These are phyloP conservation scores for Rhizopus stolonifer DNA, from an alignment of 371 early-diverging fungal species.

Conservation along the genomic window DNA sequence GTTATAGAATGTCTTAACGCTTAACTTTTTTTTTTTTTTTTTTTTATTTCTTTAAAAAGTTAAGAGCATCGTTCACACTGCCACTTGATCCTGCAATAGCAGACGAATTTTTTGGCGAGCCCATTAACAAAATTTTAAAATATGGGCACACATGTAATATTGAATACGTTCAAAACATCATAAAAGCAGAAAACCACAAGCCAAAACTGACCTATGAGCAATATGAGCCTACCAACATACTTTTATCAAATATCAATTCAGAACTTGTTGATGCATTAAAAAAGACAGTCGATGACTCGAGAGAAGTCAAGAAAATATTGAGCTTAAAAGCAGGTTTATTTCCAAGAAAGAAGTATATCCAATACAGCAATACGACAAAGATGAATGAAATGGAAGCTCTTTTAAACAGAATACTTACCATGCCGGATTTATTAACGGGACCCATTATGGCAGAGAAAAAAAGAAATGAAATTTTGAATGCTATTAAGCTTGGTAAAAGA, in stretches of 20 bases:
- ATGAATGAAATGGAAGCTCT: background rate
- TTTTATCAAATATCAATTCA: slow-evolving; percentile 15
- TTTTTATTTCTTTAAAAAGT: background rate
- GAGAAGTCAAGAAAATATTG: slow-evolving; percentile 31
- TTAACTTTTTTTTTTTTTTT: no score
- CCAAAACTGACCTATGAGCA: background rate
- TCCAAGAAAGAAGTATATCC: slow-evolving; percentile 21
- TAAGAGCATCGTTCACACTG: slow-evolving; percentile 28
- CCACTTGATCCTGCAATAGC: slow-evolving; percentile 21
- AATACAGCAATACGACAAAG: slow-evolving; percentile 6
- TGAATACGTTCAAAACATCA: slow-evolving; percentile 8
- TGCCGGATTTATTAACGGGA: slow-evolving; percentile 39
- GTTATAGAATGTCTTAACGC: background rate
- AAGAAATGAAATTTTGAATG: slow-evolving; percentile 40
- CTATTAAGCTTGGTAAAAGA: slow-evolving; percentile 40
- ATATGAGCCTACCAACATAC: slow-evolving; percentile 35
- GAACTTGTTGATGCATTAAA: slow-evolving; percentile 19
- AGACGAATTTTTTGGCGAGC: slow-evolving; percentile 22
- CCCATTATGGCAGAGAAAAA: slow-evolving; percentile 49
- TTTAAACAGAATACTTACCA: slow-evolving; percentile 1
- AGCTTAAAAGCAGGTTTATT: slow-evolving; percentile 11
- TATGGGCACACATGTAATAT: slow-evolving; percentile 24
- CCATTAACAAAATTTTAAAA: slow-evolving; percentile 29
- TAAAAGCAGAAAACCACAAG: slow-evolving; percentile 4
- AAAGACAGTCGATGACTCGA: slow-evolving; percentile 10